Conservation (phyloP, 306 rosid genomes). For the Sophora flavescens region DNA sequence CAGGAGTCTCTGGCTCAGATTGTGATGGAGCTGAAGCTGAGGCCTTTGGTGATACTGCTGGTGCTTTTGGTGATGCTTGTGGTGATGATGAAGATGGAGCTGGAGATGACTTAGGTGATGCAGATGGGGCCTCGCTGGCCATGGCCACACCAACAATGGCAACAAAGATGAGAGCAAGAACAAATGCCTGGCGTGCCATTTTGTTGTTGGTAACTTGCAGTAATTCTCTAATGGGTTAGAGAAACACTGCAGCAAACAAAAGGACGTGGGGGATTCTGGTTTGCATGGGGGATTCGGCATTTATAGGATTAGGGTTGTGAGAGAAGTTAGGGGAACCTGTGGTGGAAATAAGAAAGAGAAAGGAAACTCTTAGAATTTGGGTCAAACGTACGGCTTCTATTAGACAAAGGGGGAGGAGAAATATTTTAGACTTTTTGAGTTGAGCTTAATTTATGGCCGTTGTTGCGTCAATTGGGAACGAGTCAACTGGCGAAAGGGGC, state of each 20-base stretch:
- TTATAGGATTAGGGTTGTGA: conserved; percentile 30
- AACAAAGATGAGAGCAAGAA: conserved; percentile 53
- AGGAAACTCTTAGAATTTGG: not conserved
- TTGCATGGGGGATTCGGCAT: not conserved
- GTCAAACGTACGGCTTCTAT: not conserved
- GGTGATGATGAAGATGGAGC: conserved; percentile 42
- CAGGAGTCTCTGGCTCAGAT: conserved; percentile 36
- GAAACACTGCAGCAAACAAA: conserved; percentile 44
- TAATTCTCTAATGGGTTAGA: conserved; percentile 54
- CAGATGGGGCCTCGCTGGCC: conserved; percentile 47
- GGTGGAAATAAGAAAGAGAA: conserved; percentile 24
- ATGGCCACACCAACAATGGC: conserved; percentile 45
- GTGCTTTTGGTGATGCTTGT: not conserved
- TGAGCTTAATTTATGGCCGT: too few relatives aligned
- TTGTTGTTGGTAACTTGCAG: conserved; percentile 42
- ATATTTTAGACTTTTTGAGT: conserved; percentile 6
- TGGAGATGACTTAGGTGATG: conserved; percentile 37
- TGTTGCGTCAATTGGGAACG: not conserved
- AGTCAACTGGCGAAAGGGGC: not conserved
- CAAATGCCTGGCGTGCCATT: conserved; percentile 46
- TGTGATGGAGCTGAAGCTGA: not conserved
- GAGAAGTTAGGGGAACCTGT: conserved; percentile 28
- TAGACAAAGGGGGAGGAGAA: not conserved
- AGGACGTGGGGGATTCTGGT: conserved; percentile 25
- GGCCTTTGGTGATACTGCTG: conserved; percentile 33